Base-by-base conservation (phyloP, 164 flowering plant species). In the Nymphaea thermarum region DNA sequence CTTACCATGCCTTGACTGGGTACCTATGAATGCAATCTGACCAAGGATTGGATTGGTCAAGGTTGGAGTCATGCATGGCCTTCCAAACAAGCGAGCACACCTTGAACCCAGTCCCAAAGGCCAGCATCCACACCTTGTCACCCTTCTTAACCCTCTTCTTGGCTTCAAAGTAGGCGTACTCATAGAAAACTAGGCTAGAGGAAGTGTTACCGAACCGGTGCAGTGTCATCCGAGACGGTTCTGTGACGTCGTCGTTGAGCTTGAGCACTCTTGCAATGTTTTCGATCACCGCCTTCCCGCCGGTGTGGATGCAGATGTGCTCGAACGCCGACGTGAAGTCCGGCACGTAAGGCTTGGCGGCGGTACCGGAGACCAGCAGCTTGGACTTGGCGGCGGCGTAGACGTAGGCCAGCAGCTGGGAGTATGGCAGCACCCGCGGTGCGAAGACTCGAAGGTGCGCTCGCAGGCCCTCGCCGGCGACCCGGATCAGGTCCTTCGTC, bases 91-190 rank as follows among this genome's bases (percentile, higher is more conserved):
- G 76, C 18, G 86, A 82, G 3, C 86, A 77, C 42, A 81, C 85
- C 70, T 87, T 87, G 67, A 82, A 87, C 42, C 91, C 91, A 0
- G 89, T 82, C n/a, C 91, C 88, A 61, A 87, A 87, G 45, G 85
- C 86, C 73, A 78, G 70, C 85, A 87, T 82, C 86, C 86, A 84
- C 68, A 83, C 69, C 69, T 65, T 74, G 42, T 87, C 91, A 2
- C 82, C 86, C 66, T 67, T 82, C 71, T 76, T 83, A 3, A 82
- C 68, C 51, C 82, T 77, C 64, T 65, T 67, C 44, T 87, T 85
- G 0, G 87, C 87, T 62, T 85, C 91, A 67, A 87, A 80, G 71
- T 87, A 87, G 41, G 84, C 84, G 73, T 85, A 73, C 66, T 83
- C 88, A 42, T 87, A 87, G 55, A 83, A 86, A 66, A 86, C 84